Base-by-base conservation (phyloP, 108 stramenopile genomes). In the Fragilariopsis cylindrus region DNA sequence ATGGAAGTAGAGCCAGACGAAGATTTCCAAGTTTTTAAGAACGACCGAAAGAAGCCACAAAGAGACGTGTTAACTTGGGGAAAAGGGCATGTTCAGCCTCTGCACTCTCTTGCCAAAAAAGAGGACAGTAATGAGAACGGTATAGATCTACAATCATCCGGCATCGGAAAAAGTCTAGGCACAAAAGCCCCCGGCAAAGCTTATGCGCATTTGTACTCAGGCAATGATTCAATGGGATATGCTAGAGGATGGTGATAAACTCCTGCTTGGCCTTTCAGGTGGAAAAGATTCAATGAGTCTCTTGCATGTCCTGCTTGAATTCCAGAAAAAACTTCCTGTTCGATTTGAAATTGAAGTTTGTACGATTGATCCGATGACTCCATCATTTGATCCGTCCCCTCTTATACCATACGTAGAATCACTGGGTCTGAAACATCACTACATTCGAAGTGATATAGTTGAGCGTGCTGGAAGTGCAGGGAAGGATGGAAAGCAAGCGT, bases 241-340 rank as follows among this genome's bases (percentile, higher is more conserved):
- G 80, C 82, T 98, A 13, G 80, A 97, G 70, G 94, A 97, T 12
- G 98, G 98, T 3, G 98, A 98, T 77, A 81, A 93, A 7, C 84
- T 99, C 18, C 80, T 98, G 43, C 85, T 99, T 5, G 99, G 98
- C 1, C 75, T 99, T 6, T 96, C 95, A 16, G 99, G 99, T 48
- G 99, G 99, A 13, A 99, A 99, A 83, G 99, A 99, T 78, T 97
- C 96, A 30, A 73, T 99, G 49, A 90, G 85, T 57, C 84, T 98
- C 50, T 84, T 99, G 48, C 99, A 99, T 74, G 87, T 92, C 42
- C 82, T 99, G 56, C 82, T 98, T 16, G 95, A 94, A 65, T 86
- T 96, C 70, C 88, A 97, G 79, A 81, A 84, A 39, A 92, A 91
- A 74, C 74, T 92, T 11, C 96, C 96, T 0, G 86, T 93, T 48